Evolutionary conservation across 2,329 filamentous ascomycete species (phyloP).

Genomic region (Purpureocillium takamizusanense): DNA sequence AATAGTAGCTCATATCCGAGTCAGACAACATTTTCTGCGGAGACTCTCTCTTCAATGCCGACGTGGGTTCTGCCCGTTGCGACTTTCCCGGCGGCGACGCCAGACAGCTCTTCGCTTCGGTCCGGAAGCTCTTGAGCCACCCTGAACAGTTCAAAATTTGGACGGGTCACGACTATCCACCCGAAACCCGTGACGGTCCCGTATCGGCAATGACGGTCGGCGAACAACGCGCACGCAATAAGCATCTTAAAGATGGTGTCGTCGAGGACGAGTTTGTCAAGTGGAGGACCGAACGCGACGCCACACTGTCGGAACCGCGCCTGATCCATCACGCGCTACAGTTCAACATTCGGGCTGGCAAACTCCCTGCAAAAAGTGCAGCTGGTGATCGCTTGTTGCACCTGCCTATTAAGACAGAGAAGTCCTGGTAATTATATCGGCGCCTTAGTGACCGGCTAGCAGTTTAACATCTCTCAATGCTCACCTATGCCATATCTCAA

Average conservation of each 20-base stretch:
- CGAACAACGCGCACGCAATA: conserved; percentile 36
- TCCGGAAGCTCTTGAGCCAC: conserved; percentile 29
- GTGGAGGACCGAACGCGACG: conserved; percentile 33
- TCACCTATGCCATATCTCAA: no score
- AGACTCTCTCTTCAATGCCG: conserved; percentile 42
- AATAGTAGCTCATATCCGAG: no score
- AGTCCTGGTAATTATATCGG: no score
- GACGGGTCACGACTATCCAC: conserved; percentile 45
- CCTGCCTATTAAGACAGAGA: conserved; percentile 19
- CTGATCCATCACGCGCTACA: conserved; percentile 42
- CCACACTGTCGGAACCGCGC: conserved; percentile 30
- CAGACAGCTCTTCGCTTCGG: conserved; percentile 32
- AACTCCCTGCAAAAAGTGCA: conserved; percentile 24
- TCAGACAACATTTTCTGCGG: conserved; percentile 39
- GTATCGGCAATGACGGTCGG: conserved; percentile 33
- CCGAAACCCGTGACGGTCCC: conserved; percentile 21
- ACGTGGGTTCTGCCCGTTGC: conserved; percentile 42
- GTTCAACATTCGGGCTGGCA: conserved; percentile 41
- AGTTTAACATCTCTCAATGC: no score
- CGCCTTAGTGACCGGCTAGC: no score
- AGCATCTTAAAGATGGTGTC: conserved; percentile 34
- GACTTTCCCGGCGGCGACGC: conserved; percentile 46
- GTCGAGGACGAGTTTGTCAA: conserved; percentile 34
- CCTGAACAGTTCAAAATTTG: conserved; percentile 37
- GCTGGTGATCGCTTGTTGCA: conserved; percentile 23